Base-by-base conservation (phyloP, 176 grass and related monocot genomes). In the Eragrostis nindensis region DNA sequence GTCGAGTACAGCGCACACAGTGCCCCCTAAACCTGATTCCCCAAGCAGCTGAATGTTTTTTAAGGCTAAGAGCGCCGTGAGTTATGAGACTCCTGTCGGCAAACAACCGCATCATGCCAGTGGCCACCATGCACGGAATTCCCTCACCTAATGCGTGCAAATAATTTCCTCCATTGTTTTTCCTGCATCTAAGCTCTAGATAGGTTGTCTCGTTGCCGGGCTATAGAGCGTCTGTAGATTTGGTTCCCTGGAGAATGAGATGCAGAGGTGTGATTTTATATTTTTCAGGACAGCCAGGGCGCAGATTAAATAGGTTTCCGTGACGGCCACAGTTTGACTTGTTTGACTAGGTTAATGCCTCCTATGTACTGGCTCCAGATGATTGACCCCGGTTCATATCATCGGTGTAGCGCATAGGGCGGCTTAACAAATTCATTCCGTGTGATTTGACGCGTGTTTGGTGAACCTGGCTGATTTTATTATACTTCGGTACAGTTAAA, bases 261-360 rank as follows among this genome's bases (percentile, higher is more conserved):
- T 54, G 54, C 71, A 13, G 62, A 74, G 62, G 10, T 52, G 53
- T 62, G 76, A 11, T n/a, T 76, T 85, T 71, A 63, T 72, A 89
- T 81, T 71, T 56, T 85, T 77, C 78, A 64, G 59, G 83, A 26
- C 71, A 86, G 73, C 27, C 55, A 77, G 24, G 73, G 74, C 11
- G 26, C 46, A 21, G 77, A 73, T 80, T 73, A 71, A 86, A 73
- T 78, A 82, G 78, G 47, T 2, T 82, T 82, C 38, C 73, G 73
- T 82, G 83, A 86, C 83, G 83, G 88, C 83, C 49, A 66, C 16
- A 77, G 12, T 66, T 82, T 90, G 83, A 86, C 88, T 78, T 90
- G 83, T 90, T 86, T 86, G 83, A 90, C 88, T 86, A 73, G 83
- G 68, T 75, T 73, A 73, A 42, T 62, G 55, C 24, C 10, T 70